Evolutionary conservation across 345 rosid species (phyloP), one percentile per base, ranked within the genome.

Genomic region (Aurinia saxatilis): DNA sequence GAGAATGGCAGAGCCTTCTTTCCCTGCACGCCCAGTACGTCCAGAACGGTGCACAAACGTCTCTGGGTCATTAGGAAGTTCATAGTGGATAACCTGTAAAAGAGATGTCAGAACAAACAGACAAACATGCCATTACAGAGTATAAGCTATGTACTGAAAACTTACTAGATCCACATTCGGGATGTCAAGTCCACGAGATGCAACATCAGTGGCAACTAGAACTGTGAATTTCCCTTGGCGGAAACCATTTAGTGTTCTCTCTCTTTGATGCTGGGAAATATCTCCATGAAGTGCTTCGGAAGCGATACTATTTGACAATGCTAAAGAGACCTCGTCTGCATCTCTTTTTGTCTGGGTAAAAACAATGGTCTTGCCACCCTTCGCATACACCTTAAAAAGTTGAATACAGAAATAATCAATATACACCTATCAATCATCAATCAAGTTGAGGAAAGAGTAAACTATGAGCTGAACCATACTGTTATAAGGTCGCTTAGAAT

Each of bases 41-140:
- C 97, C 99, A 66, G 99, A 93, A 55, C 98, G 95, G 68, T 89
- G 98, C 73, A 92, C 99, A 84, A 93, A 93, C 30, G 97, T 85
- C 76, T 93, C 99, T 12, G 97, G 77, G 65, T 87, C 99, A 78
- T 93, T 93, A 19, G 99, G 99, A 76, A 93, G 91, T 70, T 93
- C 97, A 66, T 85, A 93, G 73, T 93, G 97, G 78, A 93, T 89
- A 53, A 93, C 25, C 99, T 93, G 86, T 52, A 66, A 29, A 60
- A 45, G 46, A 47, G 17, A 40, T 44, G 70, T 65, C 63, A 67
- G 69, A 55, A 70, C 14, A 56, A 38, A 62, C 9, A 67, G 44
- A 55, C 18, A 17, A 42, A 16, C n/a, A 33, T 25, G 9, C 21
- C 40, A 8, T 14, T 4, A 11, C 10, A 37, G 21, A 59, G 34